A percentile compares a stretch with the other conserved stretches of the same genome.
phyloP scores from a whole-genome alignment of 1,284 basidiomycete species.

The Sphagnurus paluster region DNA sequence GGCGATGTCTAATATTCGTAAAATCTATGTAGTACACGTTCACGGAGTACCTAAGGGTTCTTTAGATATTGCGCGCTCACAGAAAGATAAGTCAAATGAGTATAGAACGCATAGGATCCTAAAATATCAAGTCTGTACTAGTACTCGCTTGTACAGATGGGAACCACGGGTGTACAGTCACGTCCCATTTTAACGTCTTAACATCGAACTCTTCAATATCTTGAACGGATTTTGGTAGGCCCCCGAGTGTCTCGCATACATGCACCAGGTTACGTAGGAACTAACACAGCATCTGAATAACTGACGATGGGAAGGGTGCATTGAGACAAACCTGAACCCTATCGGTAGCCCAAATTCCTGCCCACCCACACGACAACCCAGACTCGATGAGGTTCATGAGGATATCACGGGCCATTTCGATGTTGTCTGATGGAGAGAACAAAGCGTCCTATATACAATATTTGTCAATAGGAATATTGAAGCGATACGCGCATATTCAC shows the following conservation, averaged over 20 bases:
- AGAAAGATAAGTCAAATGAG: no score
- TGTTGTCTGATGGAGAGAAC: constrained; percentile 35
- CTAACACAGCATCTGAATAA: constrained; percentile 17
- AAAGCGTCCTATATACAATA: constrained; percentile 26
- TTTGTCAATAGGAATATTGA: not conserved
- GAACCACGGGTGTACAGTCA: constrained; percentile 46
- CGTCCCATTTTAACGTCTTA: constrained; percentile 39
- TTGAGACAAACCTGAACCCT: constrained; percentile 17
- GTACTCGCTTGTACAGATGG: no score
- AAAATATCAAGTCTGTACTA: no score
- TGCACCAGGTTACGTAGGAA: constrained; percentile 26
- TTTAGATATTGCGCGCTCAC: no score
- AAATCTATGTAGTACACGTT: no score
- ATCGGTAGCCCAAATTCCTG: constrained; percentile 38
- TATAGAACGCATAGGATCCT: no score
- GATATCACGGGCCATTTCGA: constrained; percentile 41
- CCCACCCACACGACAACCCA: constrained; percentile 31
- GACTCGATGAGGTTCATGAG: constrained; percentile 31
- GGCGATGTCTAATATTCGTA: no score
- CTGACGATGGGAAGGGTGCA: not conserved
- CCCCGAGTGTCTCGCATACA: constrained; percentile 29
- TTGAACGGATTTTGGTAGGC: constrained; percentile 28
- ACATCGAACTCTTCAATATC: constrained; percentile 30
- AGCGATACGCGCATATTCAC: constrained; percentile 25
- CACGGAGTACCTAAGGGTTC: no score